Evolutionary conservation across 2,329 filamentous ascomycete species (phyloP).

Genomic region (Hypoxylon sp.): DNA sequence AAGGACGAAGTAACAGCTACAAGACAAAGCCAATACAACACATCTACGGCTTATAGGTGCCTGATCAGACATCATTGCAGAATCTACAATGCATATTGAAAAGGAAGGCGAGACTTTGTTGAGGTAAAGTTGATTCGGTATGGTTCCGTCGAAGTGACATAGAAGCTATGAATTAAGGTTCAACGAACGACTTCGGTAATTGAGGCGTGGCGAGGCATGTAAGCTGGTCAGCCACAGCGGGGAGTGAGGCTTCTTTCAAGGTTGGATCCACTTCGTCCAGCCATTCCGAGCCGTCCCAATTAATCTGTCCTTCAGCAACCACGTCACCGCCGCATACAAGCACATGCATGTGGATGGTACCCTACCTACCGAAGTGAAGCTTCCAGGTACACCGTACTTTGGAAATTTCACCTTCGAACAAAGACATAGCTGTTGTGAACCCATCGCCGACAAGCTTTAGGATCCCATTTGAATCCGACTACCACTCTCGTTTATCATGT

Average conservation of each 20-base stretch:
- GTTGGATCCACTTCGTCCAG: constrained; percentile 33
- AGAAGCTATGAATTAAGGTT: constrained; percentile 7
- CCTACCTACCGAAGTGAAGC: constrained; percentile 30
- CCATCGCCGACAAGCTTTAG: constrained; percentile 23
- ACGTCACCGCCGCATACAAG: constrained; percentile 46
- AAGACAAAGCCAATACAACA: not conserved
- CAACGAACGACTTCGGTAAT: not conserved
- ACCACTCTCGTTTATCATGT: constrained; percentile 34
- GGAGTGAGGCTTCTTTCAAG: constrained; percentile 24
- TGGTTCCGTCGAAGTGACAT: constrained; percentile 3
- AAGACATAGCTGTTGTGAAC: constrained; percentile 33
- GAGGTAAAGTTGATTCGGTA: constrained; percentile 7
- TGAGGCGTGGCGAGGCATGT: constrained; percentile 17
- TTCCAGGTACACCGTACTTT: constrained; percentile 29
- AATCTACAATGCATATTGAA: constrained; percentile 7
- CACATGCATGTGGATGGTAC: constrained; percentile 41
- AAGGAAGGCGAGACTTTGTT: not conserved
- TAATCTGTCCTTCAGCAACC: constrained; percentile 40
- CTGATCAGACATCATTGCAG: constrained; percentile 12
- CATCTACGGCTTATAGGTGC: not conserved
- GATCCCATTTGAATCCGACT: constrained; percentile 34
- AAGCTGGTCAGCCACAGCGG: constrained; percentile 26
- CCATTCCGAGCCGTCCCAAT: constrained; percentile 32
- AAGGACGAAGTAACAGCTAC: not conserved
- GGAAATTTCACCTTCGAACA: constrained; percentile 4